A percentile compares a stretch with the other conserved stretches of the same genome.
Conservation (phyloP, 371 early-diverging fungal species). For the Mucor plumbeus region DNA sequence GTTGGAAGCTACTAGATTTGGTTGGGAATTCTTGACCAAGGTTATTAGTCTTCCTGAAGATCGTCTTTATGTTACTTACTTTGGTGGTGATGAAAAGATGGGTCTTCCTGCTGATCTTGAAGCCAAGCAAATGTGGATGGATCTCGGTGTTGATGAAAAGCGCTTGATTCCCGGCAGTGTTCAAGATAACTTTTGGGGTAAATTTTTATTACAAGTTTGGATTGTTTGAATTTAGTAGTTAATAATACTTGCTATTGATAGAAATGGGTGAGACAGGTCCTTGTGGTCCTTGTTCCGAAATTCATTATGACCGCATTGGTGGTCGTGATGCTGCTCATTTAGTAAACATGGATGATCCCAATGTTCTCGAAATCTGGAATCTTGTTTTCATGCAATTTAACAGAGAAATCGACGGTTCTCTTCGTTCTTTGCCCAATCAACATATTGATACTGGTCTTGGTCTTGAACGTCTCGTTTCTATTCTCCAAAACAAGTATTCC, state of each 20-base stretch:
- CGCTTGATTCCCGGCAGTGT: conserved; percentile 90
- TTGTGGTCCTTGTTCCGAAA: conserved; percentile 99
- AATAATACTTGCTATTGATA: conserved; percentile 22
- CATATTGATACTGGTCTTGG: conserved; percentile 99
- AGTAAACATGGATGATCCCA: conserved; percentile 99
- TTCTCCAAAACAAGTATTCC: conserved; percentile 95
- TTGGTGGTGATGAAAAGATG: conserved; percentile 89
- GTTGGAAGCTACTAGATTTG: conserved; percentile 76
- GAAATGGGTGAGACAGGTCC: conserved; percentile 99
- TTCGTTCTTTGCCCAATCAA: conserved; percentile 93
- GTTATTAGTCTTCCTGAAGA: conserved; percentile 87
- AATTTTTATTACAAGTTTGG: background rate
- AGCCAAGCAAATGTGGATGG: conserved; percentile 93
- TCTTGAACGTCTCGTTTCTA: conserved; percentile 96
- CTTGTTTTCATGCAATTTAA: conserved; percentile 99
- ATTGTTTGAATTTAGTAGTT: background rate
- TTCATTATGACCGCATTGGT: conserved; percentile 99
- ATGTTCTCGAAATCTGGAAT: conserved; percentile 99
- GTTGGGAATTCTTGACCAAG: conserved; percentile 95
- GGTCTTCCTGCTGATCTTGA: conserved; percentile 92
- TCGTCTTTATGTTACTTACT: conserved; percentile 98
- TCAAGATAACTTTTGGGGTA: conserved; percentile 99
- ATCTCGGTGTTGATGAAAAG: conserved; percentile 85
- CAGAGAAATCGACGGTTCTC: conserved; percentile 92
- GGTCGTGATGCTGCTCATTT: conserved; percentile 93